A percentile compares a stretch with the other conserved stretches of the same genome.
phyloP scores from a whole-genome alignment of 371 early-diverging fungal genomes.

The Funneliformis caledonium region DNA sequence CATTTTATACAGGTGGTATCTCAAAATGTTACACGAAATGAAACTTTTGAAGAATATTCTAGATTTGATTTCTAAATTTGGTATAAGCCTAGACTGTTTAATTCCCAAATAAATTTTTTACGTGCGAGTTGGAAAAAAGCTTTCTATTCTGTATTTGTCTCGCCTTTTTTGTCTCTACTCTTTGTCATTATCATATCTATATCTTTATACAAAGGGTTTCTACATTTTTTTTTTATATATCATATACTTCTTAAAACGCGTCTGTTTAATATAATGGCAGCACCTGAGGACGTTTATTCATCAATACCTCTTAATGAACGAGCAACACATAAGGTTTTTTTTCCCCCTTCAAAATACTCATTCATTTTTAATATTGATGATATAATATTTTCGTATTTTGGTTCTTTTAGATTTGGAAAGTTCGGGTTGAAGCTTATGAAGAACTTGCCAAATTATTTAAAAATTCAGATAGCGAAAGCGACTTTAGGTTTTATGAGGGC shows the following conservation, averaged over 20 bases:
- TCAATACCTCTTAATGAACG: conserved; percentile 68
- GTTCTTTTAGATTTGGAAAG: conserved; percentile 87
- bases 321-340: conserved; percentile 72
- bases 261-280: conserved; percentile 42
- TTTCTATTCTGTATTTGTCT: too few species aligned
- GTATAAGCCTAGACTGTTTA: too few species aligned
- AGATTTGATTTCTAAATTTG: too few species aligned
- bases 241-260: conserved; percentile 1
- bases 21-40: conserved; percentile 40
- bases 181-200: too few species aligned
- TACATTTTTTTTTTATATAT: too few species aligned
- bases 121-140: too few species aligned
- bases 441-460: conserved; percentile 75
- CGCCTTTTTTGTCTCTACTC: too few species aligned
- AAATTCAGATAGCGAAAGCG: conserved; percentile 63
- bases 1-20: conserved; percentile 78
- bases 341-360: neutral
- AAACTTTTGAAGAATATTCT: too few species aligned
- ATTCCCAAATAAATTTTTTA: too few species aligned
- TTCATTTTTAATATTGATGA: neutral
- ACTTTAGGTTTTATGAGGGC: conserved; percentile 73
- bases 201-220: too few species aligned
- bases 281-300: conserved; percentile 70
- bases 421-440: conserved; percentile 85
- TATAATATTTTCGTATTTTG: neutral